phyloP scores from a whole-genome alignment of 331 rosid genomes.

The Quercus phellos region DNA sequence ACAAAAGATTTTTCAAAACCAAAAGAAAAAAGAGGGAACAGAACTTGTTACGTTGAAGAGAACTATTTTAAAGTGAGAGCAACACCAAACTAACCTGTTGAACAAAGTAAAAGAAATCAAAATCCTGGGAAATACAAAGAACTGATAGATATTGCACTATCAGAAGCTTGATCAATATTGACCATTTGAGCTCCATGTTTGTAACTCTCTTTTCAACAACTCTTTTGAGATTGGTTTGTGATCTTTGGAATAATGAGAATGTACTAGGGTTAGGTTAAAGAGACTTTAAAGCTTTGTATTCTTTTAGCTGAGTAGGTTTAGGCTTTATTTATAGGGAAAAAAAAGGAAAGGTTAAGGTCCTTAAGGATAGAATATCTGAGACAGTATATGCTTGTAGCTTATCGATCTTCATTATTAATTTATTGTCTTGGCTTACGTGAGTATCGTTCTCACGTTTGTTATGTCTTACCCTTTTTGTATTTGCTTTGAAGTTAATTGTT shows the following conservation, averaged over 20 bases:
- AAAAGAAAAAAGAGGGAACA: not conserved
- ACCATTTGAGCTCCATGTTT: conserved; percentile 20
- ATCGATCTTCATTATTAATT: not conserved
- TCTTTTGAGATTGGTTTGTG: not conserved
- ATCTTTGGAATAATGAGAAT: not conserved
- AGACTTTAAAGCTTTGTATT: not conserved
- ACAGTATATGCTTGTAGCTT: conserved; percentile 11
- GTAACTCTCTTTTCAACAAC: not conserved
- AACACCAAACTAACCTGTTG: conserved; percentile 47
- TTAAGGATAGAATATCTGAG: not conserved
- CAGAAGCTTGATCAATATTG: conserved; percentile 38
- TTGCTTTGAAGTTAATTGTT: not conserved
- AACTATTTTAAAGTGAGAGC: not conserved
- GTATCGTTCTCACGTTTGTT: not conserved
- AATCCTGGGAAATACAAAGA: conserved; percentile 46
- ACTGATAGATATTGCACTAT: conserved; percentile 44
- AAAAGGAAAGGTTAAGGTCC: not conserved
- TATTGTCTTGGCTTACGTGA: conserved; percentile 3
- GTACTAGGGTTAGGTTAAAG: not conserved
- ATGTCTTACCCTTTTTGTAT: not conserved
- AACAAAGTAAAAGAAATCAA: conserved; percentile 86
- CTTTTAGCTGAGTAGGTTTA: not conserved
- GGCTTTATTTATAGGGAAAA: conserved; percentile 5
- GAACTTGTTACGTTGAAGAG: not conserved
- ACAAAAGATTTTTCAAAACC: not conserved